These are phyloP conservation scores for Micractinium conductrix DNA, from an alignment of 139 green algal genomes.

Conservation along the genomic window DNA sequence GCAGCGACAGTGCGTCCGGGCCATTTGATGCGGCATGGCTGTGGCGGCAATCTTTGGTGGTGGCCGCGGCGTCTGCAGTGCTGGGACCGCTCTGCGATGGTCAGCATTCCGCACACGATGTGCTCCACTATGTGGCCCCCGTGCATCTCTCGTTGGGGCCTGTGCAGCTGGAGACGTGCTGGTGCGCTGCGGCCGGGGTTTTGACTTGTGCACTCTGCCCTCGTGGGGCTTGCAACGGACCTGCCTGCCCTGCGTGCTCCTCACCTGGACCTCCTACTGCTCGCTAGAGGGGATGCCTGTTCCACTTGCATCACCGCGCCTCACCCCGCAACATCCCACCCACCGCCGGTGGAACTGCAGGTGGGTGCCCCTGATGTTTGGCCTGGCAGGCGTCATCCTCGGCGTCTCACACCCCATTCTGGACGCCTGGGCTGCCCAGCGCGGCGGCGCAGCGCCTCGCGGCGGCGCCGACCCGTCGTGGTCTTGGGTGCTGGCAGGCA, in stretches of 20 bases:
- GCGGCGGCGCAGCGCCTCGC: conserved; percentile 1
- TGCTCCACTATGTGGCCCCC: conserved; percentile 68
- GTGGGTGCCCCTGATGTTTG: conserved; percentile 79
- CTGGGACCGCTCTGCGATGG: conserved; percentile 73
- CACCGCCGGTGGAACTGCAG: no score
- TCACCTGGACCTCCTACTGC: no score
- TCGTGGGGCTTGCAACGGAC: not conserved
- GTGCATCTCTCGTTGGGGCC: conserved; percentile 6
- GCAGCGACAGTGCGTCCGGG: not conserved
- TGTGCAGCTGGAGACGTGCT: conserved; percentile 56
- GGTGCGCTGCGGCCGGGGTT: conserved; percentile 13
- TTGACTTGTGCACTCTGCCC: not conserved
- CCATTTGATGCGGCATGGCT: conserved; percentile 4
- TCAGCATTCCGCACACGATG: conserved; percentile 59
- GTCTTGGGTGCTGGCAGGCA: conserved; percentile 45
- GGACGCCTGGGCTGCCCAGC: conserved; percentile 6
- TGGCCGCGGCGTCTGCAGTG: conserved; percentile 44
- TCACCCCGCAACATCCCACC: no score
- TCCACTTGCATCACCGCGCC: not conserved
- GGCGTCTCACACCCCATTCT: conserved; percentile 51
- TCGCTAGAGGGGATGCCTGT: not conserved
- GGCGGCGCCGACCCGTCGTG: conserved; percentile 38
- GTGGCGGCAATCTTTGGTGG: conserved; percentile 34
- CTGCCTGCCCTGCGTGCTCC: not conserved
- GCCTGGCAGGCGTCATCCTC: conserved; percentile 66